phyloP scores from a whole-genome alignment of 306 rosid genomes.

The Acacia crassicarpa region DNA sequence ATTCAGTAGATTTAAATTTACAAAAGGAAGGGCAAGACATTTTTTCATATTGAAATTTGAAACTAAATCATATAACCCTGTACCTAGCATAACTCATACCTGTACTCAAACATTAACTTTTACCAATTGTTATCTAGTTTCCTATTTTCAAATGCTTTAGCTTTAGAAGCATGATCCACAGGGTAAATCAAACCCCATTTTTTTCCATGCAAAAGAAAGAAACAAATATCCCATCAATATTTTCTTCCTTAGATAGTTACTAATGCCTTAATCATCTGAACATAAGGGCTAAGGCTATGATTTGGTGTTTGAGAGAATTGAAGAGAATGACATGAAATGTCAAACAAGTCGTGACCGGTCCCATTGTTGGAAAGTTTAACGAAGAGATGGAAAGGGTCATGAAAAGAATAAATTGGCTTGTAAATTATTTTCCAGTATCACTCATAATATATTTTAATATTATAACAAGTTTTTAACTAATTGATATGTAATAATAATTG shows the following conservation, averaged over 20 bases:
- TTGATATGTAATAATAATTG: neutral
- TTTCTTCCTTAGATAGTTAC: neutral
- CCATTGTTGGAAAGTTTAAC: neutral
- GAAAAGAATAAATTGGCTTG: neutral
- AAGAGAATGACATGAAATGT: neutral
- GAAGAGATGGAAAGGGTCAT: neutral
- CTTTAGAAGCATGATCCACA: neutral
- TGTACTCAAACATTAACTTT: neutral
- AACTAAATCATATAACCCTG: neutral
- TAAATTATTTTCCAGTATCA: neutral
- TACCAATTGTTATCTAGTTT: neutral
- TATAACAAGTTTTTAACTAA: neutral
- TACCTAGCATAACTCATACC: neutral
- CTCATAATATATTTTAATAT: neutral
- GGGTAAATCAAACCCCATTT: neutral
- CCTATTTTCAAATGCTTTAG: neutral
- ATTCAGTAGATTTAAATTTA: slow-evolving; percentile 6
- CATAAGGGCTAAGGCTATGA: neutral
- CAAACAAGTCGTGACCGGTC: neutral
- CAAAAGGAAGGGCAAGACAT: neutral
- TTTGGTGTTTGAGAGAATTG: neutral
- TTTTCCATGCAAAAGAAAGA: neutral
- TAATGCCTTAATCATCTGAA: neutral
- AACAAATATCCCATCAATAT: neutral
- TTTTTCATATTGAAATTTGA: neutral